Evolutionary conservation across 305 asterid genomes (phyloP), one percentile per base, ranked within the genome.

Genomic region (Coffea humblotiana): DNA sequence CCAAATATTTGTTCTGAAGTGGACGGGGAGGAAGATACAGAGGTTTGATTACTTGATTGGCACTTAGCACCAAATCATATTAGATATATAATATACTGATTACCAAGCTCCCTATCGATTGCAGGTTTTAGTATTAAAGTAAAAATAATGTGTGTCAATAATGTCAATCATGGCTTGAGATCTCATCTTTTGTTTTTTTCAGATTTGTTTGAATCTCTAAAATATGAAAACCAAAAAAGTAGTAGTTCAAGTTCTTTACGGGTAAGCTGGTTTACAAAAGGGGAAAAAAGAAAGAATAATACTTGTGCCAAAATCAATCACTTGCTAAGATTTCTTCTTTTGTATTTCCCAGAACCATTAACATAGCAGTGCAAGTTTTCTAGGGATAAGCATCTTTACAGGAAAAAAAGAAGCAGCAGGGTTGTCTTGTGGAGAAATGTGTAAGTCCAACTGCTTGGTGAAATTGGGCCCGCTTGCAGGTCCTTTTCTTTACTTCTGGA

Each of bases 31-130:
- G 60, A 63, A 12, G 32, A 19, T 40, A 10, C 5, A 11, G 35
- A 7, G 21, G 25, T 71, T 21, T 19, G 77, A 78, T 16, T 78
- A 23, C 49, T 25, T 40, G 75, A 78, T 78, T 35, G 70, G 0
- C 18, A 54, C 72, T 43, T 71, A 40, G 64, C 72, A 78, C 81
- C 71, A 71, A 71, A 58, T 25, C 18, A 37, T 19, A 45, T 15
- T 76, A 40, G 4, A 58, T 11, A 35, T 32, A 56, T 21, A 37
- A 12, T 54, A 13, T 15, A 32, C 51, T 54, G 27, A 29, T 32
- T 49, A 72, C 40, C 56, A 0, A 0, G 5, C 54, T 52, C 75
- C 75, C 48, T 7, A n/a, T 43, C n/a, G 54, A 37, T 78, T 78
- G 54, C n/a, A 18, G 19, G 7, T 54, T 66, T 65, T 49, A 27